phyloP scores from a whole-genome alignment of 176 grass and related monocot genomes.

The Paspalum notatum region DNA sequence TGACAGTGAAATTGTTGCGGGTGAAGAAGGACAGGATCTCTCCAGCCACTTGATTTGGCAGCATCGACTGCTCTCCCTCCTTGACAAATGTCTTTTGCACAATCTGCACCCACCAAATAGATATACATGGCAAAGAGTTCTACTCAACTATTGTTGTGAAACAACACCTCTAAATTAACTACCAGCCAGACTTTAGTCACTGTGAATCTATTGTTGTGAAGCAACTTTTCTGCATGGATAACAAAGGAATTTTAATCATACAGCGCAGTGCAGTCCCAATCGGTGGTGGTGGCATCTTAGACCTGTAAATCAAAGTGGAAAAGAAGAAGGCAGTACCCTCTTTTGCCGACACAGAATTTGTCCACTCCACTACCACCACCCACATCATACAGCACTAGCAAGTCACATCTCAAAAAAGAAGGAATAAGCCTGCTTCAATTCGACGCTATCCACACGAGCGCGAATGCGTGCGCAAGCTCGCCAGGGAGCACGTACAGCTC shows the following conservation, averaged over 20 bases:
- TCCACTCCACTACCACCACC: constrained; percentile 30
- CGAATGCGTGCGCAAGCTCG: background rate
- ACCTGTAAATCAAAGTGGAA: background rate
- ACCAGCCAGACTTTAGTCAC: background rate
- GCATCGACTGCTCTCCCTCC: constrained; percentile 46
- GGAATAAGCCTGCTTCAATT: background rate
- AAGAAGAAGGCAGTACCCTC: background rate
- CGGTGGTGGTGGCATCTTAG: background rate
- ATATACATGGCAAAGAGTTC: background rate
- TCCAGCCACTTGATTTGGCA: constrained; percentile 81
- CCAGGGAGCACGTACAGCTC: background rate
- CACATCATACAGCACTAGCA: constrained; percentile 10
- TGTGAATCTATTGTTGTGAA: background rate
- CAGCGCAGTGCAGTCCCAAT: background rate
- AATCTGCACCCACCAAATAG: constrained; percentile 55
- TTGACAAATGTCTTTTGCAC: constrained; percentile 94
- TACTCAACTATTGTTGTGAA: background rate
- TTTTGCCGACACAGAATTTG: background rate
- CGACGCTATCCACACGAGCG: background rate
- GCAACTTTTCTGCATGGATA: background rate
- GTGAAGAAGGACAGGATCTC: constrained; percentile 96
- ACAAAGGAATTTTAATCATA: background rate
- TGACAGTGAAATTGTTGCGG: constrained; percentile 75
- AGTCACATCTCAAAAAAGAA: background rate
- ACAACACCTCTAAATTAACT: background rate